Conservation (phyloP, 345 rosid genomes). For the Geranium brycei region DNA sequence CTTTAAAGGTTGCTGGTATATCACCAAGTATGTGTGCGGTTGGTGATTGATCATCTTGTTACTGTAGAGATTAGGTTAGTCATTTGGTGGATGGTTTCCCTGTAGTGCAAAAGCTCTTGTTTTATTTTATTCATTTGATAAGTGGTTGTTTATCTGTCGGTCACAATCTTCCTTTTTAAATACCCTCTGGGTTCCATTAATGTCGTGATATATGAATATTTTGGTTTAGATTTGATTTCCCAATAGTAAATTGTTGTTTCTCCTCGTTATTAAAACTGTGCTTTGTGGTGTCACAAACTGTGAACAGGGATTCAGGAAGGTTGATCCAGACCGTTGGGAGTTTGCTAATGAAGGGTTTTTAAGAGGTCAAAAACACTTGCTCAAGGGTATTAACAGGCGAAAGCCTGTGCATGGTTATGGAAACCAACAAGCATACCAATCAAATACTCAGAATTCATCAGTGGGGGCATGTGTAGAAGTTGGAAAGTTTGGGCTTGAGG, state of each 20-base stretch:
- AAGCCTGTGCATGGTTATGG: slow-evolving; percentile 35
- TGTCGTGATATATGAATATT: not conserved
- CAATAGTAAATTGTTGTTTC: too few relatives aligned
- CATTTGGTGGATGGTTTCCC: too few relatives aligned
- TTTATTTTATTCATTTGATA: too few relatives aligned
- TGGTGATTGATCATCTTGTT: too few relatives aligned
- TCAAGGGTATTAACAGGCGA: slow-evolving; percentile 28
- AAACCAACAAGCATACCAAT: slow-evolving; percentile 18
- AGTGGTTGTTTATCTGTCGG: too few relatives aligned
- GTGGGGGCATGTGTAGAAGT: slow-evolving; percentile 40
- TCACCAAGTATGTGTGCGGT: too few relatives aligned
- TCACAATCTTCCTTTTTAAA: too few relatives aligned
- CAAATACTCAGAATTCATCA: slow-evolving; percentile 24
- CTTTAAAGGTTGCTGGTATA: too few relatives aligned
- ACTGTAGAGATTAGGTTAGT: too few relatives aligned
- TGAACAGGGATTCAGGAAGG: slow-evolving; percentile 36
- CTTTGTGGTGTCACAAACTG: not conserved
- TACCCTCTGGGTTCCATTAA: not conserved
- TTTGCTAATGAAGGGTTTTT: slow-evolving; percentile 36
- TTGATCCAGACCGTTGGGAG: slow-evolving; percentile 49
- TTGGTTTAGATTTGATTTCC: too few relatives aligned
- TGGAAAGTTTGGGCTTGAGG: slow-evolving; percentile 43
- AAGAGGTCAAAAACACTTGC: slow-evolving; percentile 33
- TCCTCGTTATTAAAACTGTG: not conserved
- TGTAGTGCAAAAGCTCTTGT: too few relatives aligned